Conservation (phyloP, 208 protist genomes). For the Tritrichomonas musculus region DNA sequence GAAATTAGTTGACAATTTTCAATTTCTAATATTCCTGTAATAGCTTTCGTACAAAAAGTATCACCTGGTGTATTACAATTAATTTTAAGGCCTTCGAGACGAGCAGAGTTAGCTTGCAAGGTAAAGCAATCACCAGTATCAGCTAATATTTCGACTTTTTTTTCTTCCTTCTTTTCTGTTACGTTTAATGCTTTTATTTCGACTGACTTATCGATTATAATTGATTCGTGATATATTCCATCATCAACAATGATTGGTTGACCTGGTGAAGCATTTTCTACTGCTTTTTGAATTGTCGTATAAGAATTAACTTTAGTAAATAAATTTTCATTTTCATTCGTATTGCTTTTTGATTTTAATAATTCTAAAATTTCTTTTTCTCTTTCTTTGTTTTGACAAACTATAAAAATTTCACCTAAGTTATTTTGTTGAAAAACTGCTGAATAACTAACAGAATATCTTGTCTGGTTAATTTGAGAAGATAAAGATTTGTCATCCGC, state of each 20-base stretch:
- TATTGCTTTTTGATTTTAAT: too few relatives aligned
- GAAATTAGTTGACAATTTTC: neutral
- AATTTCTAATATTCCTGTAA: neutral
- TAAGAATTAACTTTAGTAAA: too few relatives aligned
- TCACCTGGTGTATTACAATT: neutral
- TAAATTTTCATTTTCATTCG: too few relatives aligned
- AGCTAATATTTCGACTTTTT: neutral
- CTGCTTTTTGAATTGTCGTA: neutral
- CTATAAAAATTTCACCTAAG: too few relatives aligned
- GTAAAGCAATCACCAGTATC: neutral
- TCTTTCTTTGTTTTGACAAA: too few relatives aligned
- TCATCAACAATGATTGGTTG: neutral
- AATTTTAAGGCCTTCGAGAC: neutral
- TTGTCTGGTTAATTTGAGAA: too few relatives aligned
- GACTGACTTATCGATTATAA: neutral
- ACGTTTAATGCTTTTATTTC: neutral
- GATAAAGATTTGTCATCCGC: too few relatives aligned
- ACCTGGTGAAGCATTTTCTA: neutral
- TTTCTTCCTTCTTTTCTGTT: neutral
- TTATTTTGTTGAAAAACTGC: too few relatives aligned
- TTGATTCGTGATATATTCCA: neutral
- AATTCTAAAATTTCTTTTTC: too few relatives aligned
- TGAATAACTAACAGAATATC: too few relatives aligned
- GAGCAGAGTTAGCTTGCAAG: neutral
- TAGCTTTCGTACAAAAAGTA: neutral